Evolutionary conservation across 2,329 filamentous ascomycete genomes (phyloP), one percentile per base, ranked within the genome.

Genomic region (Talaromyces sp.): DNA sequence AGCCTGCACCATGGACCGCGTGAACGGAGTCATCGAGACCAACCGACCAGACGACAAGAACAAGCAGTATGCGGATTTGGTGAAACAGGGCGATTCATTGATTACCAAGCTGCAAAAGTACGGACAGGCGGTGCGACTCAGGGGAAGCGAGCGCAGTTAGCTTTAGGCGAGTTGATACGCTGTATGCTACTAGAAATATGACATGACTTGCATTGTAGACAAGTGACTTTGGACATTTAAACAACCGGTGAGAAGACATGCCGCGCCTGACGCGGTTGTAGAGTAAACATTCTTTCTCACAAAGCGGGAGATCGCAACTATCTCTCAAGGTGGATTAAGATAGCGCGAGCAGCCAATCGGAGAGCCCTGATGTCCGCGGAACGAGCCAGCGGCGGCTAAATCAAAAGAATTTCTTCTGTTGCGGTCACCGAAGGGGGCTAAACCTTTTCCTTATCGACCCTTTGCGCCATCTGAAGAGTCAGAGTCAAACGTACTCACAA

Each of bases 51-150:
- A 98, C 75, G 93, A 96, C 81, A 99, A 99, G 88, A 98, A 98
- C 84, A 97, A 96, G 85, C 95, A 99, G 81, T 99, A 99, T 79
- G 90, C 93, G 71, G 95, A 99, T 71, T 92, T 98, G 40, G 92
- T 99, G 65, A 95, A 95, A 81, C 95, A 98, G 76, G 95, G 95
- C 35, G 95, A 99, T 77, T 91, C 96, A 79, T 84, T 99, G 66
- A 98, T 99, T 76, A 99, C 95, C 63, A 99, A 99, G 84, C 83
- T 99, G 69, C 95, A 99, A 81, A 99, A 99, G 84, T 99, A 99
- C 77, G 95, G 95, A 50, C 95, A 99, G 79, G 90, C 95, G 2
- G 95, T 99, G 67, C 86, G 95, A 73, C 83, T 99, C 79, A 87
- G 95, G 71, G 95, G 95, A 44, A 98, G 93, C 74, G 95, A 99